phyloP scores from a whole-genome alignment of 1,139 yeast genomes.

The Spathaspora sp. region DNA sequence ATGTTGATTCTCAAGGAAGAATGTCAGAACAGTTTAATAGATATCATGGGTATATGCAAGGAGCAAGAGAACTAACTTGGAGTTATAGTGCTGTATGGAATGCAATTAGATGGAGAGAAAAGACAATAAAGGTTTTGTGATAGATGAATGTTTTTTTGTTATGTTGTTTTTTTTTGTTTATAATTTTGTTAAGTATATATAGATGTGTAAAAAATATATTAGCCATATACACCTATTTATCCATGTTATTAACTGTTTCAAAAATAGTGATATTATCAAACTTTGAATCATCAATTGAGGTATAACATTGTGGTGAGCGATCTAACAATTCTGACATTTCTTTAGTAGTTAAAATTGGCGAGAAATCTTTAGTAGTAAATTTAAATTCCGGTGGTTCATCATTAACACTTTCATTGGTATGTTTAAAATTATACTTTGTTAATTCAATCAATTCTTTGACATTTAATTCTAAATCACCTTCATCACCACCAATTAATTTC shows the following conservation, averaged over 20 bases:
- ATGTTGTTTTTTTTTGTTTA: slow-evolving; percentile 3
- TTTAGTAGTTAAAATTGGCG: slow-evolving; percentile 20
- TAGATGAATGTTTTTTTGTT: slow-evolving; percentile 1
- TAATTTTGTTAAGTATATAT: slow-evolving; percentile 1
- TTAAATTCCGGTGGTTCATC: not conserved
- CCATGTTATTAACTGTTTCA: slow-evolving; percentile 49
- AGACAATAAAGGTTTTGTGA: slow-evolving; percentile 7
- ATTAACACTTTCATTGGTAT: not conserved
- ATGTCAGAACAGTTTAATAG: slow-evolving; percentile 90
- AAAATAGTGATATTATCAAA: slow-evolving; percentile 49
- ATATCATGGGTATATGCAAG: slow-evolving; percentile 80
- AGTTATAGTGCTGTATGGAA: slow-evolving; percentile 80
- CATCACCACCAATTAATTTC: slow-evolving; percentile 15
- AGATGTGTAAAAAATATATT: not conserved
- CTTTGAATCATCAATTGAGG: slow-evolving; percentile 17
- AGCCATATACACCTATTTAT: slow-evolving; percentile 15
- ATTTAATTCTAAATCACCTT: slow-evolving; percentile 17
- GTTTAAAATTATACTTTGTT: slow-evolving; percentile 22
- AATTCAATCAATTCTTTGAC: slow-evolving; percentile 32
- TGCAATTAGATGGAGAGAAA: slow-evolving; percentile 61
- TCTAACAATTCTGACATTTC: slow-evolving; percentile 59
- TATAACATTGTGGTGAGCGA: slow-evolving; percentile 49
- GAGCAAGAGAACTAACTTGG: slow-evolving; percentile 90
- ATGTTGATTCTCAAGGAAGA: slow-evolving; percentile 69
- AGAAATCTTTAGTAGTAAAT: slow-evolving; percentile 9